These are phyloP conservation scores for Leccinum truebloodii DNA, from an alignment of 768 basidiomycete species.

Conservation along the genomic window DNA sequence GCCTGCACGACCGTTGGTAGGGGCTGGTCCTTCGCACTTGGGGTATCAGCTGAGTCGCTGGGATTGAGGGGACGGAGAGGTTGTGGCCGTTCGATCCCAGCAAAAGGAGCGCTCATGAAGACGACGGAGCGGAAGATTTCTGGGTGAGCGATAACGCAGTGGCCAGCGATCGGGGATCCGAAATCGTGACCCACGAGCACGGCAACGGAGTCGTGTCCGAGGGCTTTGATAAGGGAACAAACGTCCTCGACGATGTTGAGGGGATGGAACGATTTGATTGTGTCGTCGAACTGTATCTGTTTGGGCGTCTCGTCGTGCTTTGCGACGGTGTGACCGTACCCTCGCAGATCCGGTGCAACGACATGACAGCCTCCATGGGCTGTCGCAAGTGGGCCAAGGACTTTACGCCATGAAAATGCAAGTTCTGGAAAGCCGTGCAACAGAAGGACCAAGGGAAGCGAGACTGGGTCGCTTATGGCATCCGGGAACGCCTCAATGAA, in stretches of 20 bases:
- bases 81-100: conserved; percentile 41
- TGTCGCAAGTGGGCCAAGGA: conserved; percentile 49
- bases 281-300: conserved; percentile 45
- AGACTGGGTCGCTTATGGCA: conserved; percentile 14
- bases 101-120: conserved; percentile 60
- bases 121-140: conserved; percentile 58
- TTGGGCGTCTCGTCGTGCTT: conserved; percentile 9
- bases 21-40: conserved; percentile 9
- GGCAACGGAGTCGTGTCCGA: conserved; percentile 48
- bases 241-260: conserved; percentile 55
- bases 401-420: conserved; percentile 64
- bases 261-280: conserved; percentile 49
- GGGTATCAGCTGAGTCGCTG: conserved; percentile 6
- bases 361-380: conserved; percentile 52
- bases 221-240: conserved; percentile 48
- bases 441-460: conserved; percentile 52
- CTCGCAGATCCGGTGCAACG: conserved; percentile 63
- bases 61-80: conserved; percentile 8
- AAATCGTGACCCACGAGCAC: conserved; percentile 65
- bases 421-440: conserved; percentile 70
- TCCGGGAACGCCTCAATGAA: conserved; percentile 48
- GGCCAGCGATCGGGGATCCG: conserved; percentile 54
- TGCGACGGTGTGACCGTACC: conserved; percentile 48
- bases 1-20: conserved; percentile 8
- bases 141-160: conserved; percentile 54